A percentile compares a stretch with the other conserved stretches of the same genome.
Evolutionary conservation across 495 filamentous ascomycete genomes (phyloP).

Genomic region (Aspergillus kassunensis): DNA sequence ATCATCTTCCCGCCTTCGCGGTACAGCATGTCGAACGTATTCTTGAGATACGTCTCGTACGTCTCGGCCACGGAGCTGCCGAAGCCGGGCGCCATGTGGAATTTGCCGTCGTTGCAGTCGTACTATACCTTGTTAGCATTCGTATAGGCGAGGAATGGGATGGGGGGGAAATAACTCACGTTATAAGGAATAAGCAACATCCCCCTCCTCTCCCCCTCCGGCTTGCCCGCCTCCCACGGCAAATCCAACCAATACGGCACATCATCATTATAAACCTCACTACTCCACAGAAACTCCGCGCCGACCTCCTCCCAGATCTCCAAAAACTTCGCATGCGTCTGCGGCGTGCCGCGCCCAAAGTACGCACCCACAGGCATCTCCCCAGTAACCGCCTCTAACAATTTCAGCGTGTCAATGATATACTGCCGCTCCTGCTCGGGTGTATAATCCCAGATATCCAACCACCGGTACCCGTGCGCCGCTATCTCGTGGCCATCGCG

Average conservation of each 20-base stretch:
- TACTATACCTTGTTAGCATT: neutral
- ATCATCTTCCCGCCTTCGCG: conserved; percentile 9
- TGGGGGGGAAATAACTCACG: neutral
- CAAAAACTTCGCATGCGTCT: conserved; percentile 7
- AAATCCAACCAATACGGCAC: conserved; percentile 12
- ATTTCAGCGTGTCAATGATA: neutral
- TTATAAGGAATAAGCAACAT: conserved; percentile 11
- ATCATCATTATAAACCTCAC: conserved; percentile 9
- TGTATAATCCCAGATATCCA: conserved; percentile 1
- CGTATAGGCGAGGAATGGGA: neutral
- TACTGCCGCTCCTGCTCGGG: conserved; percentile 4
- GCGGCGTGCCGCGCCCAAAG: conserved; percentile 6
- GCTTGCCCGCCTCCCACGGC: conserved; percentile 1
- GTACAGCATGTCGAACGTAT: conserved; percentile 11
- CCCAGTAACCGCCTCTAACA: conserved; percentile 7
- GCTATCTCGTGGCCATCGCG: conserved; percentile 6
- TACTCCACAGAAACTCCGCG: conserved; percentile 3
- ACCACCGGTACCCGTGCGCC: neutral
- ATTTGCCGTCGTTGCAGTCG: conserved; percentile 9
- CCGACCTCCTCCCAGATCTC: conserved; percentile 10
- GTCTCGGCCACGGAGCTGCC: neutral
- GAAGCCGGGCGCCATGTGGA: conserved; percentile 9
- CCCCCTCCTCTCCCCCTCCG: conserved; percentile 8
- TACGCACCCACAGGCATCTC: conserved; percentile 11
- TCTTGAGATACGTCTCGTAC: conserved; percentile 9